Base-by-base conservation (phyloP, 2,329 filamentous ascomycete genomes). In the Fusarium sarcochroum region DNA sequence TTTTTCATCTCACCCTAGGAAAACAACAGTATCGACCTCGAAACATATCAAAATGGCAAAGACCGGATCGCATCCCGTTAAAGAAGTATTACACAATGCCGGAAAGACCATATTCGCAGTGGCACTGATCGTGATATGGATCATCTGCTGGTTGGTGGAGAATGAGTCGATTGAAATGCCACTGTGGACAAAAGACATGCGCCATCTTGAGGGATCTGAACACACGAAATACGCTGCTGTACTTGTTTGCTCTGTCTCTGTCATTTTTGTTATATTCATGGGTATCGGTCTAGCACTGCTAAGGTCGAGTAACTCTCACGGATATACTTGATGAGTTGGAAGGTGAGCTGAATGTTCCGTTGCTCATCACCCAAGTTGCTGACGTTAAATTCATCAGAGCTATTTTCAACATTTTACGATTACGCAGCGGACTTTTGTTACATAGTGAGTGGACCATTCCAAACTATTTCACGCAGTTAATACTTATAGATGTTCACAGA, bases 111-210 rank as follows among this genome's bases (percentile, higher is more conserved):
- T 54, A 7, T 59, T 64, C 6, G 54, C 60, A 5, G 13, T 64
- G 13, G 11, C 59, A 2, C 18, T 66, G 14, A 46, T 66, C 4
- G 10, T 17, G 1, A 64, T 64, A 14, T 66, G 38, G 21, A 47
- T 63, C 6, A 11, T 66, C 4, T 47, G 47, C 20, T 66, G 52
- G 52, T 14, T 64, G 18, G 62, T 64, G 5, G 59, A 66, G 27
- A 53, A 23, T 23, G 53, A 53, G 8, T 11, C 62, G 23, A 66
- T 66, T 35, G 13, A 52, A 13, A 66, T 66, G 62, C 62, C 62
- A 15, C 38, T 64, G 21, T 66, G 62, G 62, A 66, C 62, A 9
- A 66, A 59, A 4, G 59, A 64, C 17, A 20, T 66, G 42, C 41
- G 62, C 17, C 42, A 58, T 5, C 42, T 54, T 1, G 14, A 41